Conservation (phyloP, 2,329 filamentous ascomycete species). For the Chrysoporthe puriensis region DNA sequence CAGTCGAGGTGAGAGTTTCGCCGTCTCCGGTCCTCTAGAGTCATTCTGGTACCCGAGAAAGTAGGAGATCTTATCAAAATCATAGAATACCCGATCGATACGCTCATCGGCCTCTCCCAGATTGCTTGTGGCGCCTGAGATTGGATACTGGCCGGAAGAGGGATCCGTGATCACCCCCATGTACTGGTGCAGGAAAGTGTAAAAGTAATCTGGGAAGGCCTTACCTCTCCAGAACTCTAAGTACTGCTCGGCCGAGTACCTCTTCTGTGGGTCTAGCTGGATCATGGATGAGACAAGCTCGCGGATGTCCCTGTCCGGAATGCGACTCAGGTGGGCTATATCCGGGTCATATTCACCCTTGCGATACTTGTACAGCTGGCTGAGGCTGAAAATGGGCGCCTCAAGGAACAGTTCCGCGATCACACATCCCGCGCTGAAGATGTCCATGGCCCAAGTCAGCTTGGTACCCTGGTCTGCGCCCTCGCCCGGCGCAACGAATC, state of each 20-base stretch:
- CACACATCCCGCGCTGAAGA: conserved; percentile 95
- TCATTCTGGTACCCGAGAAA: conserved; percentile 78
- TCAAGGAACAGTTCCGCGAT: conserved; percentile 97
- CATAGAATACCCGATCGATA: conserved; percentile 89
- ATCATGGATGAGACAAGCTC: conserved; percentile 97
- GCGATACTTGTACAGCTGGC: conserved; percentile 92
- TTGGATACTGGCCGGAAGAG: conserved; percentile 73
- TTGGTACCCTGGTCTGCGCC: conserved; percentile 63
- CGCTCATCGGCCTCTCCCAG: conserved; percentile 88
- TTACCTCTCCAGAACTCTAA: conserved; percentile 89
- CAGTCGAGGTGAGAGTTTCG: conserved; percentile 49
- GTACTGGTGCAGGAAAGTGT: conserved; percentile 95
- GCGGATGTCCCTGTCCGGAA: conserved; percentile 83
- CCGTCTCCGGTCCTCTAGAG: conserved; percentile 35
- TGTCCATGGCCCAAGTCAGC: conserved; percentile 93
- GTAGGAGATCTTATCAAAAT: conserved; percentile 98
- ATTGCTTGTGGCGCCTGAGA: conserved; percentile 71
- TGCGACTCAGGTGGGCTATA: conserved; percentile 78
- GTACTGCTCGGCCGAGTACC: conserved; percentile 93
- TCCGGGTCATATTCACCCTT: conserved; percentile 90
- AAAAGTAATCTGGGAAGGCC: conserved; percentile 95
- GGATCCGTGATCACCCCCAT: conserved; percentile 96
- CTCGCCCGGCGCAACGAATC: conserved; percentile 76
- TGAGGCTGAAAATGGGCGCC: conserved; percentile 94
- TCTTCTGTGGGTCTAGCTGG: conserved; percentile 85